Evolutionary conservation across 139 green algal species (phyloP), one percentile per base, ranked within the genome.

Genomic region (Parachlorella kessleri): DNA sequence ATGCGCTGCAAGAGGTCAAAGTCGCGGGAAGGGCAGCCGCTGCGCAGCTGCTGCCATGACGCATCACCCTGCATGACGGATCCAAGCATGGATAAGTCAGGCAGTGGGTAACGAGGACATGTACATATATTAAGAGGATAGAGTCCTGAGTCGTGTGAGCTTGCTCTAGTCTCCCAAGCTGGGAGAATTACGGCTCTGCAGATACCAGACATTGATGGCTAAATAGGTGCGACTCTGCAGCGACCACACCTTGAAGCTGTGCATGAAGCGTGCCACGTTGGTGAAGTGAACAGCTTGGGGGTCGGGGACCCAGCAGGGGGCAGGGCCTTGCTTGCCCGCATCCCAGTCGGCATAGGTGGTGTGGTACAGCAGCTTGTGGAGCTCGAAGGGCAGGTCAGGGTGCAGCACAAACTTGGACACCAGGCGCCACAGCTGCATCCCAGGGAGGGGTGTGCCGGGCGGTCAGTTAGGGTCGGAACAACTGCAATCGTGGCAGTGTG

Each of bases 221-320:
- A n/a, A n/a, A n/a, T n/a, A n/a, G n/a, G n/a, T n/a, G n/a, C n/a
- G n/a, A n/a, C n/a, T n/a, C n/a, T n/a, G n/a, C n/a, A n/a, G n/a
- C n/a, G n/a, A n/a, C n/a, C n/a, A 28, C 48, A 59, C 48, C 48
- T 59, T 14, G 21, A 59, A 86, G 33, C 18, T 40, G 3, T 64
- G 14, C 72, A 95, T 90, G 73, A 95, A 94, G 6, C 48, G 30
- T 3, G 80, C 87, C n/a, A 83, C 54, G 39, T 95, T 96, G 32
- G 90, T 94, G 26, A 68, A 55, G 0, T 35, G 26, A 21, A 83
- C 70, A 6, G 72, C 80, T 0, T 72, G 28, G 0, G 79, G 37
- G 0, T 75, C 66, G 18, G 92, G 92, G 28, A 90, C 70, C 92
- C 92, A 96, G 4, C 87, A 75, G 4, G 91, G 91, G 4, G 85